A percentile compares a stretch with the other conserved stretches of the same genome.
These are phyloP conservation scores for Platanthera zijinensis DNA, from an alignment of 106 monocot species.

Conservation along the genomic window DNA sequence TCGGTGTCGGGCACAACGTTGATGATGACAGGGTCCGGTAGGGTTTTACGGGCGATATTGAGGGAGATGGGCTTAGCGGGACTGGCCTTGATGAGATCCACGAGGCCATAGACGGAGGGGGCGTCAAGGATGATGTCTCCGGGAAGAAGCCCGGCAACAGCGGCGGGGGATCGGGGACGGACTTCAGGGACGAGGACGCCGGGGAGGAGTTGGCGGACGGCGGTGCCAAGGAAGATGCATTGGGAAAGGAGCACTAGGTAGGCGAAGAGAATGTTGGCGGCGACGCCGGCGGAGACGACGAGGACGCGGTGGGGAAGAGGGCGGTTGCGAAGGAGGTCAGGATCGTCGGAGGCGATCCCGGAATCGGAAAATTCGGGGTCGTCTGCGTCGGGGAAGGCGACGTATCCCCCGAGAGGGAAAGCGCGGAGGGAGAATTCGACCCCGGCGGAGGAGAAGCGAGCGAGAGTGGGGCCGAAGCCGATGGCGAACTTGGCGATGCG, in stretches of 20 bases:
- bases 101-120: constrained; percentile 48
- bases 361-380: constrained; percentile 61
- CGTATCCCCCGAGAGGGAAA: constrained; percentile 89
- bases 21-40: constrained; percentile 8
- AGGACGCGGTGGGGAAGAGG: constrained; percentile 72
- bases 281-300: constrained; percentile 82
- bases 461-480: constrained; percentile 90
- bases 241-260: constrained; percentile 63
- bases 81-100: constrained; percentile 56
- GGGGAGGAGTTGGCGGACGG: constrained; percentile 50
- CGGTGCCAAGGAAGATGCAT: constrained; percentile 59
- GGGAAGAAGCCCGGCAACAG: constrained; percentile 42
- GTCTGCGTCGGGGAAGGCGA: constrained; percentile 75
- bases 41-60: constrained; percentile 18
- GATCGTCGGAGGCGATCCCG: constrained; percentile 54
- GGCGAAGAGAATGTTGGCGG: constrained; percentile 77
- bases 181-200: constrained; percentile 78
- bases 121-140: constrained; percentile 70
- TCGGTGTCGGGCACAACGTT: constrained; percentile 53
- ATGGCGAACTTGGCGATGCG: constrained; percentile 79
- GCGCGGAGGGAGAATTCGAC: constrained; percentile 90
- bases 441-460: constrained; percentile 40
- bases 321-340: constrained; percentile 74
- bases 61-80: constrained; percentile 29
- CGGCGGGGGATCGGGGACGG: constrained; percentile 49